These are phyloP conservation scores for Zygosaccharomyces bisporus DNA, from an alignment of 805 yeast genomes.

Conservation along the genomic window DNA sequence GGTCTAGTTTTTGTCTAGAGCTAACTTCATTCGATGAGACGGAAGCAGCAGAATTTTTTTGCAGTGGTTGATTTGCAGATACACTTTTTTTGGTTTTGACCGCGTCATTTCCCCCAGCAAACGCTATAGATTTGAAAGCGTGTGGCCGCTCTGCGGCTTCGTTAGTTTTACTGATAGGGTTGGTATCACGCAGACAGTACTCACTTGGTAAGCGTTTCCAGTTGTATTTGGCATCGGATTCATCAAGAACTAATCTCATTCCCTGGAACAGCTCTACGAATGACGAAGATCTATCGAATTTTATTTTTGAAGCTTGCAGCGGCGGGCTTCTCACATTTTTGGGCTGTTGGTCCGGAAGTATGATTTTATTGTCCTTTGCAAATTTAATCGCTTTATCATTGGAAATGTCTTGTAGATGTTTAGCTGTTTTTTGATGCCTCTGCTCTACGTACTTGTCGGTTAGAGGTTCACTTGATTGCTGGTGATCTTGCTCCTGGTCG, in stretches of 20 bases:
- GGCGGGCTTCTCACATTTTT: neutral
- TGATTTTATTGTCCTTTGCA: neutral
- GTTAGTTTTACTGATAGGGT: constrained; percentile 1
- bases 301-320: constrained; percentile 7
- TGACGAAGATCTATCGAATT: constrained; percentile 30
- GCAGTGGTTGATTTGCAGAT: neutral
- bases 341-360: neutral
- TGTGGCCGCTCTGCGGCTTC: constrained; percentile 6
- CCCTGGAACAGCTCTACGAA: constrained; percentile 32
- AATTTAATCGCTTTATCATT: neutral
- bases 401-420: no score
- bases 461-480: neutral
- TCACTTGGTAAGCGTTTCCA: constrained; percentile 33
- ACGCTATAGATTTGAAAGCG: constrained; percentile 13
- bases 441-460: neutral
- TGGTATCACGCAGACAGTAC: constrained; percentile 13
- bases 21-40: neutral
- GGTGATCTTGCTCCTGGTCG: neutral
- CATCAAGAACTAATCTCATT: constrained; percentile 33
- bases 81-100: neutral
- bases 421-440: neutral
- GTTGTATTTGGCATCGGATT: constrained; percentile 31
- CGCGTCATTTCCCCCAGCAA: neutral
- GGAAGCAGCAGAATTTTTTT: neutral
- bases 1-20: neutral